Base-by-base conservation (phyloP, 1,284 basidiomycete species). In the Puccinia novopanici region DNA sequence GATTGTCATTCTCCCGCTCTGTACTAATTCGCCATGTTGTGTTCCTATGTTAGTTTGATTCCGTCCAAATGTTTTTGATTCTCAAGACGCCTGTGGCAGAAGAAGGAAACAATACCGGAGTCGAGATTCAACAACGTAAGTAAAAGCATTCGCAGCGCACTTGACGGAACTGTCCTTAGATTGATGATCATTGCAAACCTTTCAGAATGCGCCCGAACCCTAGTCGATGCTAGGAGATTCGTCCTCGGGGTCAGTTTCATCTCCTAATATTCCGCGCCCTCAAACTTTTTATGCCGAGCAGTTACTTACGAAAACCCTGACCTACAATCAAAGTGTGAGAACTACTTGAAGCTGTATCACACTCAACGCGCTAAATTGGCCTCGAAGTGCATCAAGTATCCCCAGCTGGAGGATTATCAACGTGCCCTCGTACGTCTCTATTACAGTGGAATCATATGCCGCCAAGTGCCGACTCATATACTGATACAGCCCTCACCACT, bases 111-210 rank as follows among this genome's bases (percentile, higher is more conserved):
- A 80, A 80, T 24, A 80, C 78, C 19, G 78, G 78, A 42, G 78
- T 80, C 19, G 78, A 80, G 52, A 80, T 80, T 34, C 78, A 80
- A 67, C 78, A 80, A 57, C 71, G 78, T 80, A 45, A 63, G 78
- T 22, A 27, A 75, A 34, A 37, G 54, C 13, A 22, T 34, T 55
- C 22, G 42, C 50, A 19, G 12, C 52, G n/a, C n/a, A 4, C 70
- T 37, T 50, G 42, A 17, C 17, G 5, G 34, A 34, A 2, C 34
- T 45, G n/a, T 37, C 54, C 9, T 22, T n/a, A 40, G 17, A 3
- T 24, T 70, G 27, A 34, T 8, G 10, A 17, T 37, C 2, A 1
- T 22, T 52, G 13, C 17, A 52, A 50, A 24, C 12, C 9, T 19
- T 68, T 15, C 61, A 80, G 78, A 74, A 68, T 80, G 78, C n/a